Evolutionary conservation across 139 green algal genomes (phyloP), one percentile per base, ranked within the genome.

Genomic region (Haematococcus sp.): DNA sequence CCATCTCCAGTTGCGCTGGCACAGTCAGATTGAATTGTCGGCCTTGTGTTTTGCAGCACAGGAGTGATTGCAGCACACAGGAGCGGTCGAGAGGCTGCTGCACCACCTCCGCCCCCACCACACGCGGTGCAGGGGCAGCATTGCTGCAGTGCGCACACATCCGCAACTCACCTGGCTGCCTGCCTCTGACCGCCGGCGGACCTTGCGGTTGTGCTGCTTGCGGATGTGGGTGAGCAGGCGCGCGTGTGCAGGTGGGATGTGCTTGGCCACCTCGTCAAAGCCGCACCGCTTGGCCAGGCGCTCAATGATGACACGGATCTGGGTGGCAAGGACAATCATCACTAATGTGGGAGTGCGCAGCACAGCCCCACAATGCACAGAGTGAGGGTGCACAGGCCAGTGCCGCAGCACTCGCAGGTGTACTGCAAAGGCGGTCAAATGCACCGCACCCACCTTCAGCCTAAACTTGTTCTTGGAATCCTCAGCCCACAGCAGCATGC

Each of bases 381-480:
- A 4, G 27, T 46, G 9, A 7, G 22, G 32, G 5, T 25, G 15
- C 55, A 63, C 15, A 63, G n/a, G n/a, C 17, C 55, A 32, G n/a
- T n/a, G n/a, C n/a, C n/a, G n/a, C n/a, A n/a, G n/a, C n/a, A n/a
- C n/a, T n/a, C n/a, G n/a, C n/a, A n/a, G n/a, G n/a, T n/a, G n/a
- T n/a, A 61, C 52, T 27, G 52, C 15, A 61, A 11, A 13, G 13
- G 17, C 13, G 59, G 3, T 44, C 19, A 7, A 44, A 43, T 20
- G 3, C 16, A 4, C 4, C 4, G 4, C 22, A 3, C 46, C 3
- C 56, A 76, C 70, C 70, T 76, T 76, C 20, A 67, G 70, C 58
- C 40, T 61, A 35, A 76, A 76, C 74, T 95, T 93, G 88, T 99
- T 99, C 74, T 98, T 97, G 51, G 77, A 88, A 89, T 99, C 95